These are phyloP conservation scores for Tylopilus vinaceipallidus DNA, from an alignment of 768 basidiomycete species.

Conservation along the genomic window DNA sequence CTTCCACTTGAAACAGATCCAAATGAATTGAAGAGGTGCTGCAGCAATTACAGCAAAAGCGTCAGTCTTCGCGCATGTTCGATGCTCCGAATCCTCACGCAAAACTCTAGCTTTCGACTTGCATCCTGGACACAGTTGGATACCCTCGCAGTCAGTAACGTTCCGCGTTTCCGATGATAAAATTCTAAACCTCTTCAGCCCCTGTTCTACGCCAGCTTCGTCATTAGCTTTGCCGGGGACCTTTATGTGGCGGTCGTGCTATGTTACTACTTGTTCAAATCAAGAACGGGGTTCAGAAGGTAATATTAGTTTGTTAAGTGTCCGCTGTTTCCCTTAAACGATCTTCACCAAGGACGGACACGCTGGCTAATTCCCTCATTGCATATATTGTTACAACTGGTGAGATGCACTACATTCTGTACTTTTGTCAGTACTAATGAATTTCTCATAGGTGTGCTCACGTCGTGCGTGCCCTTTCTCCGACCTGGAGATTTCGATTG, in stretches of 20 bases:
- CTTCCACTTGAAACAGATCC: neutral
- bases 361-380: conserved; percentile 46
- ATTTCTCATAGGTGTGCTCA: conserved; percentile 38
- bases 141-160: conserved; percentile 36
- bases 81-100: neutral
- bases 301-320: conserved; percentile 15
- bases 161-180: neutral
- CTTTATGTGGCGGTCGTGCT: conserved; percentile 48
- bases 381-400: conserved; percentile 57
- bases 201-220: conserved; percentile 53
- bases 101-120: conserved; percentile 37
- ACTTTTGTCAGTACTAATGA: neutral
- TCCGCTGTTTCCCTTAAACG: neutral
- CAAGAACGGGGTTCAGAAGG: conserved; percentile 52
- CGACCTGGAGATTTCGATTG: neutral
- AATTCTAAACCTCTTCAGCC: conserved; percentile 30
- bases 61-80: conserved; percentile 30
- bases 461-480: conserved; percentile 32
- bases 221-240: conserved; percentile 48
- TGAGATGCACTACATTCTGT: conserved; percentile 24
- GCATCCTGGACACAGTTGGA: conserved; percentile 37
- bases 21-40: neutral
- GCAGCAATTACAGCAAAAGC: conserved; percentile 53
- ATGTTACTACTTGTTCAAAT: conserved; percentile 45
- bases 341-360: conserved; percentile 43